A percentile compares a stretch with the other conserved stretches of the same genome.
phyloP scores from a whole-genome alignment of 257 asterid genomes.

The Forsythia suspensa region DNA sequence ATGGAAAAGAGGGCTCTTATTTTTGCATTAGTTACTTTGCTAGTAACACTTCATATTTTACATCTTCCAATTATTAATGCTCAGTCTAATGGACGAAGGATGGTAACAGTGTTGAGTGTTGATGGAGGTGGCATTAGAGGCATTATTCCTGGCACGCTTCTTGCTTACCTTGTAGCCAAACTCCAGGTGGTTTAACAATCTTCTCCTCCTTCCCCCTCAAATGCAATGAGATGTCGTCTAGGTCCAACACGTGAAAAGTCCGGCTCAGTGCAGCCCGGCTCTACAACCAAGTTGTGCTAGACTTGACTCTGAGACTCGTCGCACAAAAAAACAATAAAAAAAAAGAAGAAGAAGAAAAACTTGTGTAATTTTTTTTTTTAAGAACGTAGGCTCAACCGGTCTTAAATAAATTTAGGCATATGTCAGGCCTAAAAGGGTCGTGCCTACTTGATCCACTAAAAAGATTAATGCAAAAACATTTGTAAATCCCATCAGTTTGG shows the following conservation, averaged over 20 bases:
- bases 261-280: too few species aligned
- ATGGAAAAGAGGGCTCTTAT: conserved; percentile 12
- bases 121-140: conserved; percentile 76
- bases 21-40: conserved; percentile 7
- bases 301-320: too few species aligned
- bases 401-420: background rate
- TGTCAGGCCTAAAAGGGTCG: too few species aligned
- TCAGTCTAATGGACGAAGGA: conserved; percentile 38
- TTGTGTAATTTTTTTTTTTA: too few species aligned
- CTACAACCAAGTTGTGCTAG: too few species aligned
- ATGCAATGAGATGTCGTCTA: background rate
- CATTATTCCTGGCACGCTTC: conserved; percentile 49
- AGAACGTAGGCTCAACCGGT: too few species aligned
- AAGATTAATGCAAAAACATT: too few species aligned
- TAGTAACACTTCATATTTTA: conserved; percentile 2
- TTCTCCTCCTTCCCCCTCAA: too few species aligned
- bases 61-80: conserved; percentile 23
- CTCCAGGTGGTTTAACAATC: conserved; percentile 40
- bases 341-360: too few species aligned
- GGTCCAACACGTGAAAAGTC: background rate
- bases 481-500: too few species aligned
- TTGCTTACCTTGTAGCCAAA: conserved; percentile 59
- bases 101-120: conserved; percentile 51
- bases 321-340: too few species aligned
- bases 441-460: too few species aligned